Base-by-base conservation (phyloP, 176 grass and related monocot species). In the Rhynchospora breviuscula region DNA sequence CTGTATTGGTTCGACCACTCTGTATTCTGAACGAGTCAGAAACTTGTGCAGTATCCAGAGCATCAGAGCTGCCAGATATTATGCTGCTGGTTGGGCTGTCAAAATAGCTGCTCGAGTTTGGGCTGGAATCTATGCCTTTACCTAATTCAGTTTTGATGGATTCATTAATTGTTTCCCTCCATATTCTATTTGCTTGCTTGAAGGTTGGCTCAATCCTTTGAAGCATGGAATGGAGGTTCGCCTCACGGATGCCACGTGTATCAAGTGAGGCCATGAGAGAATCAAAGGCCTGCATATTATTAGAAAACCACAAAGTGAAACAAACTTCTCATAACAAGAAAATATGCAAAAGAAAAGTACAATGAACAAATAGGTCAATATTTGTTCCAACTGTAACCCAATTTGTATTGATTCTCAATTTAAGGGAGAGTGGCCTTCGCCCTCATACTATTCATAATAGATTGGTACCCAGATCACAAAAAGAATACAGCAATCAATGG, bases 221-320 rank as follows among this genome's bases (percentile, higher is more conserved):
- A 85, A 98, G 84, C 93, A 98, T 93, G 43, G 91, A 93, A 89
- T 90, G 88, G 33, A 98, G 76, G 90, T 98, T 89, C 35, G 95
- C 88, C 79, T 98, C 95, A 22, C 92, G 79, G 84, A 85, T 86
- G n/a, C 95, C 95, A 70, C 95, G 95, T 46, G 90, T 93, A 83
- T 98, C 93, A 40, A 98, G 89, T n/a, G 87, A 85, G 52, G 86
- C 62, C 53, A 95, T 25, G 60, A 98, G 87, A 84, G 90, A 82
- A 83, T 98, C 95, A 90, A 94, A 95, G 17, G 70, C 88, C 96
- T 99, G 85, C 86, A 67, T 65, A 23, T 76, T 52, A 76, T 54
- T 76, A 53, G 10, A 2, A 76, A 76, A 76, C 22, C 47, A 53
- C 47, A 26, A 52, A n/a, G 47, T 76, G 21, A 76, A 53, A 6